A percentile compares a stretch with the other conserved stretches of the same genome.
phyloP scores from a whole-genome alignment of 1,284 basidiomycete genomes.

The Tilletia walkeri region DNA sequence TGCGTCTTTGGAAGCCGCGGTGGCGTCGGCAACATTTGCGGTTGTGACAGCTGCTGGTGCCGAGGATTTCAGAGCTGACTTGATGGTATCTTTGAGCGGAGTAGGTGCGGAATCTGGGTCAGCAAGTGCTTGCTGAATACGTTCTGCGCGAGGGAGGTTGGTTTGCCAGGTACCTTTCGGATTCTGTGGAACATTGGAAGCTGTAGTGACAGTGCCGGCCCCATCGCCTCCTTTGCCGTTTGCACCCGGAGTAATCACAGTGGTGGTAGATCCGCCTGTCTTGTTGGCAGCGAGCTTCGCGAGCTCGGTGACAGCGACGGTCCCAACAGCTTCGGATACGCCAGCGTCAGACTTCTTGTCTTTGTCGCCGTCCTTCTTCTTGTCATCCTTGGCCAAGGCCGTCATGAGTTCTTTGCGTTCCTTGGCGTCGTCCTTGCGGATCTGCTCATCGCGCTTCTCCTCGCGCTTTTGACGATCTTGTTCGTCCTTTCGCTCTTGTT shows the following conservation, averaged over 20 bases:
- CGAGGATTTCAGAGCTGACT: background rate
- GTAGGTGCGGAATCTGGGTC: constrained; percentile 7
- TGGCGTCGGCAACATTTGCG: background rate
- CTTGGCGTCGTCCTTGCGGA: constrained; percentile 29
- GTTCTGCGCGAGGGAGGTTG: constrained; percentile 11
- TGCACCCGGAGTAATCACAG: constrained; percentile 2
- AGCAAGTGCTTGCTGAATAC: background rate
- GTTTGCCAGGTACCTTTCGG: constrained; percentile 8
- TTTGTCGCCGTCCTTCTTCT: constrained; percentile 25
- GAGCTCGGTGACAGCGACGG: constrained; percentile 5
- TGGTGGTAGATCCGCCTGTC: constrained; percentile 3
- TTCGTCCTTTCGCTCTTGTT: background rate
- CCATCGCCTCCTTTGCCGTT: constrained; percentile 5
- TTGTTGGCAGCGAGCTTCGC: constrained; percentile 10
- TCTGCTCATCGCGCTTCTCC: constrained; percentile 38
- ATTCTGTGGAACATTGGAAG: background rate
- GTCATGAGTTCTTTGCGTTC: constrained; percentile 36
- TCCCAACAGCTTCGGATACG: background rate
- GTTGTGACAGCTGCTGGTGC: background rate
- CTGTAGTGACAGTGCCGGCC: background rate
- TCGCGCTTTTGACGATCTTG: background rate
- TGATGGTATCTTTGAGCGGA: constrained; percentile 10
- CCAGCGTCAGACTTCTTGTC: background rate
- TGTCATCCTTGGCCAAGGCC: constrained; percentile 27
- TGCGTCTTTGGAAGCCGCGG: constrained; percentile 4